Base-by-base conservation (phyloP, 83 land plant species). In the Picea mariana region DNA sequence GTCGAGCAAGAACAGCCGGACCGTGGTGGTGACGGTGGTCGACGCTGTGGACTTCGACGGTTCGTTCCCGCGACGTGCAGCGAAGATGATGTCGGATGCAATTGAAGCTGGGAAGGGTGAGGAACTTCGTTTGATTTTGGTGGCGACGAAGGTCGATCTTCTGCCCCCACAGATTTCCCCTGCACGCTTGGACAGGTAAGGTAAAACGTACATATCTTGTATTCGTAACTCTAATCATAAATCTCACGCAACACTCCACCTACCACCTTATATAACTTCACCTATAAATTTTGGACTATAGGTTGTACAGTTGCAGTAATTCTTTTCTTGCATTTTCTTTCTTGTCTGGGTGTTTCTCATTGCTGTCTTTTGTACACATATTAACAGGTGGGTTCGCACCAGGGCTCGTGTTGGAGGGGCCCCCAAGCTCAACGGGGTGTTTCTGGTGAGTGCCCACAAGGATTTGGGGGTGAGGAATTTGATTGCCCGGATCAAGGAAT, bases 21-120 rank as follows among this genome's bases (percentile, higher is more conserved):
- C 96, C 31, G 38, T 34, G 38, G 97, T 97, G 8, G 49, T 97
- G 24, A 84, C 93, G 89, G 96, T 97, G 62, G 97, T 92, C 9
- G 97, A 97, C 72, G 88, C 89, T 0, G 80, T 85, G 0, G 99
- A 97, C 80, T 97, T 97, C 72, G 99, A 97, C 64, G 99, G 99
- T 68, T 95, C 99, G 0, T 95, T 97, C 72, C 99, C 99, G 0
- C 75, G 91, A 18, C 86, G 79, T 69, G 97, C 87, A 17, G 98
- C 97, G 13, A 82, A 78, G 5, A 52, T 92, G 68, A 83, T 97
- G 0, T 16, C 73, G 12, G 88, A 93, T 8, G 93, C 95, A 95
- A 94, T 87, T 76, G 81, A 91, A 44, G 92, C 90, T n/a, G 87
- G 84, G 79, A 73, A 96, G 1, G 98, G 93, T 13, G 95, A 97